Evolutionary conservation across 1,284 basidiomycete species (phyloP).

Genomic region (Bondarzewia mesenterica): DNA sequence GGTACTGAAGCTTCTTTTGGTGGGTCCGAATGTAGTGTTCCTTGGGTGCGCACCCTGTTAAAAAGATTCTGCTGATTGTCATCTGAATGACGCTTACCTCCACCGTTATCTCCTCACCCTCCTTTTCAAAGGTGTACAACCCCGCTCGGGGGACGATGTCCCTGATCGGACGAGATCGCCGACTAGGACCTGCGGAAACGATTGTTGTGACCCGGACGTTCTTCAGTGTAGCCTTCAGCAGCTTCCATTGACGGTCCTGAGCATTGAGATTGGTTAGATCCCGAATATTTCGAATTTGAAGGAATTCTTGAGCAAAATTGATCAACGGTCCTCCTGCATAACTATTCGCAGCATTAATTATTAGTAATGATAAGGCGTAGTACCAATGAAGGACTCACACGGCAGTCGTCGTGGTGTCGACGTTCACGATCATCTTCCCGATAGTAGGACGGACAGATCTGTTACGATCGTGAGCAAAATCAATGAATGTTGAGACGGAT

Average conservation of each 20-base stretch:
- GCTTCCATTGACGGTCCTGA: neutral
- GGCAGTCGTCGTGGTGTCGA: neutral
- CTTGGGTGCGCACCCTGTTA: neutral
- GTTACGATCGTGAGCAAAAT: neutral
- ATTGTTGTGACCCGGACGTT: neutral
- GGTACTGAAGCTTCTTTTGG: conserved; percentile 19
- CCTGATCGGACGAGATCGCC: neutral
- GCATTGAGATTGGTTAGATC: neutral
- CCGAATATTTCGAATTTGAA: neutral
- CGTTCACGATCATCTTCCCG: neutral
- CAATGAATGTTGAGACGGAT: neutral
- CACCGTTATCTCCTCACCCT: neutral
- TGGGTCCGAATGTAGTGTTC: neutral
- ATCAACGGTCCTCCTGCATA: neutral
- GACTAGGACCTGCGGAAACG: neutral
- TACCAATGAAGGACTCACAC: neutral
- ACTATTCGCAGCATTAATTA: neutral
- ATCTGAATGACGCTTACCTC: neutral
- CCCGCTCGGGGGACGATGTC: neutral
- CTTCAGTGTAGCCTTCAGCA: neutral
- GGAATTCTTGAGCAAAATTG: neutral
- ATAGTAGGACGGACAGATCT: neutral
- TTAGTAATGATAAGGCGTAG: too few relatives aligned
- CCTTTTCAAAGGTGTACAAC: neutral
- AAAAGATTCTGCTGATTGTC: neutral